Evolutionary conservation across 2,329 filamentous ascomycete genomes (phyloP).

Genomic region (Rosellinia necatrix): DNA sequence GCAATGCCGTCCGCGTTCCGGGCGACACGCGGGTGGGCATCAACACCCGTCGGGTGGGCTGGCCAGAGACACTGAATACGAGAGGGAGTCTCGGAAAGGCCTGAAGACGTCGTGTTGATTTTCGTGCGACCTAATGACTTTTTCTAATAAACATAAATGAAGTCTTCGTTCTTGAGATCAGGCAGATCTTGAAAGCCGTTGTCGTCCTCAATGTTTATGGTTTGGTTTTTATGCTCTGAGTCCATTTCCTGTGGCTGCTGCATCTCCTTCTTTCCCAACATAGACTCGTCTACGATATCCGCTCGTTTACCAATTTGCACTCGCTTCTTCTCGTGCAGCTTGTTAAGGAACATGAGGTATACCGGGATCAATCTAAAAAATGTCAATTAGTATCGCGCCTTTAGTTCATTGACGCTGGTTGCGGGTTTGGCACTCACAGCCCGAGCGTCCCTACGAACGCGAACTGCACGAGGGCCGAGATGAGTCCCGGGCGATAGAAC

Average conservation of each 20-base stretch:
- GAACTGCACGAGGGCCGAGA: slow-evolving; percentile 65
- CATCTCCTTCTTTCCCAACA: slow-evolving; percentile 43
- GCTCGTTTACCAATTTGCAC: slow-evolving; percentile 56
- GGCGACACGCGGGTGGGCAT: too few relatives aligned
- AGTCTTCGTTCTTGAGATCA: slow-evolving; percentile 70
- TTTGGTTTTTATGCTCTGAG: slow-evolving; percentile 41
- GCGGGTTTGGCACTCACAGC: slow-evolving; percentile 30
- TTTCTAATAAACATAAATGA: slow-evolving; percentile 52
- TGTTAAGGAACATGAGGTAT: slow-evolving; percentile 55
- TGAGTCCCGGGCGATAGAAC: slow-evolving; percentile 59
- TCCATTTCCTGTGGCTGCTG: slow-evolving; percentile 35
- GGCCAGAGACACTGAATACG: too few relatives aligned
- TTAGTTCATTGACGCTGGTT: slow-evolving; percentile 24
- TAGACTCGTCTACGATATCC: slow-evolving; percentile 51
- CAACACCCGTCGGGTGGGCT: too few relatives aligned
- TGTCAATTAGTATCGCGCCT: neutral
- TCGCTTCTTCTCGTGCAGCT: slow-evolving; percentile 48
- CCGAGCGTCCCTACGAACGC: slow-evolving; percentile 57
- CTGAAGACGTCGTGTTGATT: too few relatives aligned
- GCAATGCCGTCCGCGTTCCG: too few relatives aligned
- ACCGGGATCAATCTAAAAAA: slow-evolving; percentile 39
- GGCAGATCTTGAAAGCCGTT: slow-evolving; percentile 64
- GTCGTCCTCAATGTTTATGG: slow-evolving; percentile 43
- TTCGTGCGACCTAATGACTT: neutral
- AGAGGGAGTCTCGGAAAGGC: too few relatives aligned